Conservation (phyloP, 192 early-diverging fungal genomes). For the Coemansia sp. region DNA sequence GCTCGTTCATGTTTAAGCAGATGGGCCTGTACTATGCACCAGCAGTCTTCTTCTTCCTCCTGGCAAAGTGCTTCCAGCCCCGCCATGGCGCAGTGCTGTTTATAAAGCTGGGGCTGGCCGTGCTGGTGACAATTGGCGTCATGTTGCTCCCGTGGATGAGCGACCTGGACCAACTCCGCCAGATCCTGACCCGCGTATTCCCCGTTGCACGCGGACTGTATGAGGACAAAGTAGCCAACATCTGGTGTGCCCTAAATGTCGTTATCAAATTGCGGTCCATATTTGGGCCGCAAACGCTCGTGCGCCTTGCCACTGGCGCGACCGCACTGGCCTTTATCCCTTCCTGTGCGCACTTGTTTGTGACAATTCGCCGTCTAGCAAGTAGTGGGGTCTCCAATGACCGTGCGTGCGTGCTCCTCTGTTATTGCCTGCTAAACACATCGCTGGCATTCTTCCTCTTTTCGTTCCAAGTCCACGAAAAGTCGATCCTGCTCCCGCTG, state of each 20-base stretch:
- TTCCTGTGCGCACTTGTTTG: constrained; percentile 60
- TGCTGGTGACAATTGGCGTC: constrained; percentile 62
- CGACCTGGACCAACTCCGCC: constrained; percentile 56
- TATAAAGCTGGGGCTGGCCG: constrained; percentile 65
- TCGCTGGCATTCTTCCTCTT: constrained; percentile 92
- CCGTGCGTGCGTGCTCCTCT: constrained; percentile 30
- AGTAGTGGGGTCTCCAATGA: no score
- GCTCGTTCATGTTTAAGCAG: constrained; percentile 87
- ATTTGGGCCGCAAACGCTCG: constrained; percentile 54
- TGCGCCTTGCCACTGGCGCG: constrained; percentile 60
- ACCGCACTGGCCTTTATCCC: constrained; percentile 72
- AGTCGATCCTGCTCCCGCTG: constrained; percentile 84
- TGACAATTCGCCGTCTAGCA: constrained; percentile 48
- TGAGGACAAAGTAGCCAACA: constrained; percentile 97
- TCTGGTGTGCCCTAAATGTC: constrained; percentile 92
- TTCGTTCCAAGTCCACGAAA: constrained; percentile 98
- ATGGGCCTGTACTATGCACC: constrained; percentile 95
- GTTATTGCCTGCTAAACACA: constrained; percentile 67
- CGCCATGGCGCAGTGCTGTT: constrained; percentile 37
- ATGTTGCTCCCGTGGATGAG: constrained; percentile 66
- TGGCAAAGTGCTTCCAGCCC: constrained; percentile 63
- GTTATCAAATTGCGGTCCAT: constrained; percentile 73
- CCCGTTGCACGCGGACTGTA: constrained; percentile 90
- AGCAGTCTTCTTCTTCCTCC: constrained; percentile 82
- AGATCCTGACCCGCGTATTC: constrained; percentile 81